Base-by-base conservation (phyloP, 805 yeast species). In the Wickerhamomyces silvicola region DNA sequence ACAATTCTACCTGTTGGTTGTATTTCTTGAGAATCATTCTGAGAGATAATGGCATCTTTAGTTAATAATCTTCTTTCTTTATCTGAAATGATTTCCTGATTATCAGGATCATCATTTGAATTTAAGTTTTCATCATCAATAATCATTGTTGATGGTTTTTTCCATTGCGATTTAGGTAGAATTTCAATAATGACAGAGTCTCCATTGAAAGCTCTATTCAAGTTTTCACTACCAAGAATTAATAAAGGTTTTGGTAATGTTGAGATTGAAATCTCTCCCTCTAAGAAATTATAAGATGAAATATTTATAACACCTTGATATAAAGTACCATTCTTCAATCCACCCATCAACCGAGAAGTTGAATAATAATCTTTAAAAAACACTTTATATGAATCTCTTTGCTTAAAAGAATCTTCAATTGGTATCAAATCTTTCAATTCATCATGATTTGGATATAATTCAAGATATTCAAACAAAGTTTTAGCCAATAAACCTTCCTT, bases 1-100 rank as follows among this genome's bases (percentile, higher is more conserved):
- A 92, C 97, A 22, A 92, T 82, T 44, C 76, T 75, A 3, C 94
- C 97, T 0, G 98, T 90, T n/a, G 97, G 98, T 51, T 82, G 87
- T 15, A 80, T 56, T 41, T 71, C 59, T 18, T 66, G 56, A 22
- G 77, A 76, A 15, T 56, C 56, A 19, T 67, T 57, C 30, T 78
- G 82, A 2, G 79, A 81, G 27, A 58, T 56, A 20, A 74, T 64
- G 1, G 96, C 96, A 41, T 85, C 90, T 42, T 81, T 81, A 1
- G 86, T 81, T 28, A 88, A 65, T 13, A 78, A 49, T 34, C 76
- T 67, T 37, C 95, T 71, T 45, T 82, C 95, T 43, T 70, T 69
- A 47, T 81, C 90, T 6, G 81, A 66, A 13, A 78, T 69, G 10
- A 36, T 20, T 15, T 40, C 36, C 16, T 73, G 56, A 30, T 64